Evolutionary conservation across 345 rosid genomes (phyloP).

Genomic region (Sonneratia caseolaris): DNA sequence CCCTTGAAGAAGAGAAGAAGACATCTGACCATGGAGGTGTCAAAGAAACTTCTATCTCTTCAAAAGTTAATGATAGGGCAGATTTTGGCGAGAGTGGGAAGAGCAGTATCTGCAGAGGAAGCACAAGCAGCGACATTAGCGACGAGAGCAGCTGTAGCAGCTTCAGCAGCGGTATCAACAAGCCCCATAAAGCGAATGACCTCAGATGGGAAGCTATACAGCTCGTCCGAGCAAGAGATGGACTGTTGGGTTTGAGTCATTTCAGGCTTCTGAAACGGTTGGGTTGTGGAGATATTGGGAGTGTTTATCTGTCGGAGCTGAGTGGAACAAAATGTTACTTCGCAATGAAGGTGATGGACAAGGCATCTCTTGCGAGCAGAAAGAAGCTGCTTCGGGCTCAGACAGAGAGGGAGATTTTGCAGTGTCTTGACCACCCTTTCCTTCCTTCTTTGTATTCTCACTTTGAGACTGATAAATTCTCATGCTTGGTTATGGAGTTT

Average conservation of each 20-base stretch:
- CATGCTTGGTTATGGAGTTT: constrained; percentile 88
- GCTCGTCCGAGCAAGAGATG: constrained; percentile 61
- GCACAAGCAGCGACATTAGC: constrained; percentile 83
- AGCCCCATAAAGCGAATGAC: constrained; percentile 89
- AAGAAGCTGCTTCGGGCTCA: constrained; percentile 92
- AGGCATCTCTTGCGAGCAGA: constrained; percentile 76
- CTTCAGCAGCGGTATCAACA: constrained; percentile 71
- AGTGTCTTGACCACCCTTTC: constrained; percentile 83
- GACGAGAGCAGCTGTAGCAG: constrained; percentile 91
- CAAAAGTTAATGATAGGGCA: constrained; percentile 61
- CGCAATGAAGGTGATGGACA: constrained; percentile 96
- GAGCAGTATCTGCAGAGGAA: constrained; percentile 89
- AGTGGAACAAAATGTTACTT: constrained; percentile 82
- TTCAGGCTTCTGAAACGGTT: constrained; percentile 81
- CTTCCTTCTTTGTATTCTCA: constrained; percentile 82
- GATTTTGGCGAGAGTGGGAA: constrained; percentile 60
- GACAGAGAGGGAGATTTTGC: constrained; percentile 88
- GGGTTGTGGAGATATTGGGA: constrained; percentile 92
- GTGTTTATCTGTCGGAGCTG: constrained; percentile 85
- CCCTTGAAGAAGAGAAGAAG: constrained; percentile 54
- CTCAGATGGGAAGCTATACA: constrained; percentile 95
- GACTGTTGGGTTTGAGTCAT: constrained; percentile 65
- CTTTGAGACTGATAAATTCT: constrained; percentile 89
- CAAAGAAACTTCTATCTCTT: constrained; percentile 66
- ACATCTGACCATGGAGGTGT: constrained; percentile 54